Base-by-base conservation (phyloP, 495 filamentous ascomycete genomes). In the Friedmanniomyces simplex region DNA sequence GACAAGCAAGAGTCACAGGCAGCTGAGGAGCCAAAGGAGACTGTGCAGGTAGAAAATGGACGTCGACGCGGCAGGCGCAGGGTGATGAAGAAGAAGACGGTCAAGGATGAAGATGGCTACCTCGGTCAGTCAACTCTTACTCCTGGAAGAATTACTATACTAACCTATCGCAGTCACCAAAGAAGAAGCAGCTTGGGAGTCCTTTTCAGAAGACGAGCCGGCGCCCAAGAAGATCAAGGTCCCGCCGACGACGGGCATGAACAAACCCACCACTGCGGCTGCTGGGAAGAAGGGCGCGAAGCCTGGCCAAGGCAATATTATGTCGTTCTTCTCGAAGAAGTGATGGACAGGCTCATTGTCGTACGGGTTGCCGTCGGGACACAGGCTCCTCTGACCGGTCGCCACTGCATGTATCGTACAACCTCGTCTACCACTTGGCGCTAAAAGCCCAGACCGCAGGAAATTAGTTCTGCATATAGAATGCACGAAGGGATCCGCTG, bases 301-400 rank as follows among this genome's bases (percentile, higher is more conserved):
- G 63, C 67, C 77, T 10, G 82, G 82, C 25, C 87, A 95, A 65
- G 89, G 91, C 11, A 95, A 80, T 70, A 95, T 96, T 66, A 95
- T 88, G 88, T 87, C 84, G 1, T 97, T 95, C 72, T 96, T 97
- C 73, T 78, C 76, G 12, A 97, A 96, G 75, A 95, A 91, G 67
- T 86, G 54, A 68, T 20, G 14, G 4, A 32, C 10, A 32, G 3
- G 10, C 4, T 10, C 10, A 3, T 10, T 32, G 10, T 32, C 28
- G 10, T 4, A 32, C 28, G 28, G 10, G 4, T 43, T 13, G 39
- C 39, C 5, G 14, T 43, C 4, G n/a, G n/a, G n/a, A n/a, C n/a
- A n/a, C n/a, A n/a, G n/a, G n/a, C n/a, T n/a, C n/a, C n/a, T n/a
- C n/a, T n/a, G n/a, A n/a, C n/a, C n/a, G n/a, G n/a, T n/a, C n/a